phyloP scores from a whole-genome alignment of 176 grass and related monocot genomes.

The Alopecurus myosuroides region DNA sequence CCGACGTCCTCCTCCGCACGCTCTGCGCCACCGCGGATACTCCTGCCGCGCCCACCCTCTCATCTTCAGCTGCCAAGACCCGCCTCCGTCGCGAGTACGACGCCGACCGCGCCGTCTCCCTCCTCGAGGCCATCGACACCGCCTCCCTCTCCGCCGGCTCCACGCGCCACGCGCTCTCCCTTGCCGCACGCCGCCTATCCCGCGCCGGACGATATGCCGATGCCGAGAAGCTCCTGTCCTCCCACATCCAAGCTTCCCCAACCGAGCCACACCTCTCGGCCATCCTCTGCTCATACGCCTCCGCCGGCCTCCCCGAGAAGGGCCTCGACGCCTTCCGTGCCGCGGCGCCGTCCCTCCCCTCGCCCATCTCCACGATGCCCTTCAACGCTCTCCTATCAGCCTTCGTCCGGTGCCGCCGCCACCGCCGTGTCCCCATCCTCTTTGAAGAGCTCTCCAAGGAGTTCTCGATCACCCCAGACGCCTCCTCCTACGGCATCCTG shows the following conservation, averaged over 20 bases:
- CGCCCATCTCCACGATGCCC: slow-evolving; percentile 35
- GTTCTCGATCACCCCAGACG: slow-evolving; percentile 54
- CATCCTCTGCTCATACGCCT: slow-evolving; percentile 55
- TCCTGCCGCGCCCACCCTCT: not conserved
- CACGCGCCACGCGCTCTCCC: slow-evolving; percentile 47
- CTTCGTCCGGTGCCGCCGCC: slow-evolving; percentile 41
- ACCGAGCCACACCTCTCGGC: slow-evolving; percentile 55
- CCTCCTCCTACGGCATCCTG: slow-evolving; percentile 52
- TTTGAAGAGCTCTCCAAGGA: slow-evolving; percentile 54
- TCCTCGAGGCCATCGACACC: slow-evolving; percentile 49
- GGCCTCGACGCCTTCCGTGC: slow-evolving; percentile 48
- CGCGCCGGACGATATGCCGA: slow-evolving; percentile 37
- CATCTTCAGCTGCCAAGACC: not conserved
- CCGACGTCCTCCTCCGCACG: slow-evolving; percentile 12
- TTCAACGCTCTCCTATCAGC: slow-evolving; percentile 73
- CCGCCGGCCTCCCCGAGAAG: slow-evolving; percentile 48
- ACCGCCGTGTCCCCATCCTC: slow-evolving; percentile 33
- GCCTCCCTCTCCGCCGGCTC: slow-evolving; percentile 32
- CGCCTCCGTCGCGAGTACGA: slow-evolving; percentile 57
- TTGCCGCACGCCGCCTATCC: slow-evolving; percentile 52
- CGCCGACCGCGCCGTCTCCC: slow-evolving; percentile 39
- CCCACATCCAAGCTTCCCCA: slow-evolving; percentile 24
- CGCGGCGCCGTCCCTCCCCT: slow-evolving; percentile 8
- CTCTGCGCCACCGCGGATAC: slow-evolving; percentile 13
- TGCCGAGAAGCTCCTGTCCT: slow-evolving; percentile 49